Evolutionary conservation across 139 green algal species (phyloP).

Genomic region (Protoeuglena noctilucae): DNA sequence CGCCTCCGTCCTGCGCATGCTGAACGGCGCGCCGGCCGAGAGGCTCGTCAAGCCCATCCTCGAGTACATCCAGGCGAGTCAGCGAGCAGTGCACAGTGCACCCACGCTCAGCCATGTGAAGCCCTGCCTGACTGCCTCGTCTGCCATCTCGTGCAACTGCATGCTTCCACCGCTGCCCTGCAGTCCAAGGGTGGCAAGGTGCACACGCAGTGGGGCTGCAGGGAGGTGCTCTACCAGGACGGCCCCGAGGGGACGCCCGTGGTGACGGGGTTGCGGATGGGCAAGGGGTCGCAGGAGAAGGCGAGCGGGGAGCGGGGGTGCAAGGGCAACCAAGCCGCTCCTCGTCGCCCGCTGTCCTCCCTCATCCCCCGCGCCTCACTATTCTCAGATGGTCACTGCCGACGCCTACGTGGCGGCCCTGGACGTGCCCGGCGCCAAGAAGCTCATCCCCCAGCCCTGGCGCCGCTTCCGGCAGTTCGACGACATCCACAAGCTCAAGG

Average conservation of each 20-base stretch:
- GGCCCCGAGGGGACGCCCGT: slow-evolving; percentile 30
- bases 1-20: slow-evolving; percentile 80
- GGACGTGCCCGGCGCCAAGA: slow-evolving; percentile 83
- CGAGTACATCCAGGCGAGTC: slow-evolving; percentile 76
- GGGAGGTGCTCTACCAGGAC: slow-evolving; percentile 70
- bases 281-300: slow-evolving; percentile 23
- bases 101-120: too few species aligned
- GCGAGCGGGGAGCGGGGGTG: too few species aligned
- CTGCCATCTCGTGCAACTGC: too few species aligned
- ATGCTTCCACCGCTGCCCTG: too few species aligned
- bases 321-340: too few species aligned
- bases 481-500: slow-evolving; percentile 75
- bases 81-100: too few species aligned
- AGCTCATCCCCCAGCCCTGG: slow-evolving; percentile 63
- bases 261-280: slow-evolving; percentile 63
- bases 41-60: slow-evolving; percentile 71
- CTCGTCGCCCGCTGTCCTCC: too few species aligned
- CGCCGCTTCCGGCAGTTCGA: slow-evolving; percentile 56
- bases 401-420: slow-evolving; percentile 86
- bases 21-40: slow-evolving; percentile 79
- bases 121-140: too few species aligned
- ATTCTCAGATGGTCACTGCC: slow-evolving; percentile 45
- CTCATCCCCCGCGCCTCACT: too few species aligned
- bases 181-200: slow-evolving; percentile 61
- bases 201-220: slow-evolving; percentile 56